phyloP scores from a whole-genome alignment of 2,329 filamentous ascomycete genomes.

The Nemania abortiva region DNA sequence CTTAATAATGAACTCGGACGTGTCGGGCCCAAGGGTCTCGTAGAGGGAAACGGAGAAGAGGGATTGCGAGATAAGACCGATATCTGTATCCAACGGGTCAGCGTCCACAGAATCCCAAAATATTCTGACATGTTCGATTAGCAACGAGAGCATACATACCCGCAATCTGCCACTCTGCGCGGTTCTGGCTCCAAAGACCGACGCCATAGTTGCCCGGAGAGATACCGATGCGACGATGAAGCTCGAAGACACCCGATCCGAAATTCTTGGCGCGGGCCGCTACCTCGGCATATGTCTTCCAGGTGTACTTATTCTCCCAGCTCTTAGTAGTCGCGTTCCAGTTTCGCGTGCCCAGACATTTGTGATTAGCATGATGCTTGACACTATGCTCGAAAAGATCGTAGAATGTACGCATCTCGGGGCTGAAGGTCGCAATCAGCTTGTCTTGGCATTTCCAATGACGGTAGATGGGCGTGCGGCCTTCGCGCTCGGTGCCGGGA shows the following conservation, averaged over 20 bases:
- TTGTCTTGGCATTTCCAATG: conserved; percentile 83
- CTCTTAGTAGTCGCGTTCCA: conserved; percentile 81
- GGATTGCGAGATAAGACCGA: conserved; percentile 87
- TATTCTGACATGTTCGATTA: neutral
- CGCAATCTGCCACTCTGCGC: conserved; percentile 89
- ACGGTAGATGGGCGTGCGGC: conserved; percentile 82
- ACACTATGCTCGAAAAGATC: conserved; percentile 81
- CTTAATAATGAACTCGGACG: conserved; percentile 95
- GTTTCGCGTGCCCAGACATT: conserved; percentile 82
- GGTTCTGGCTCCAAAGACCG: conserved; percentile 88
- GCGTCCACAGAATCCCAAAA: neutral
- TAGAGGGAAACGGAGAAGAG: conserved; percentile 94
- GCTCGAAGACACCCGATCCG: conserved; percentile 84
- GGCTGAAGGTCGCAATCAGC: conserved; percentile 79
- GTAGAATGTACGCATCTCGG: conserved; percentile 77
- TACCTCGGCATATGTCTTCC: conserved; percentile 86
- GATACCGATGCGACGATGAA: conserved; percentile 80
- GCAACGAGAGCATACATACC: conserved; percentile 58
- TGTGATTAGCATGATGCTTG: conserved; percentile 72
- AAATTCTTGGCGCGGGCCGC: conserved; percentile 83
- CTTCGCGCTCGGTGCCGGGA: conserved; percentile 78
- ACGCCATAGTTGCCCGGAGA: conserved; percentile 76
- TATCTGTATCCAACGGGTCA: conserved; percentile 65
- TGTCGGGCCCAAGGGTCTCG: conserved; percentile 91
- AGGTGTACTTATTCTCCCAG: conserved; percentile 80